phyloP scores from a whole-genome alignment of 1,139 yeast genomes.

The Yamadazyma songkhlaensis region DNA sequence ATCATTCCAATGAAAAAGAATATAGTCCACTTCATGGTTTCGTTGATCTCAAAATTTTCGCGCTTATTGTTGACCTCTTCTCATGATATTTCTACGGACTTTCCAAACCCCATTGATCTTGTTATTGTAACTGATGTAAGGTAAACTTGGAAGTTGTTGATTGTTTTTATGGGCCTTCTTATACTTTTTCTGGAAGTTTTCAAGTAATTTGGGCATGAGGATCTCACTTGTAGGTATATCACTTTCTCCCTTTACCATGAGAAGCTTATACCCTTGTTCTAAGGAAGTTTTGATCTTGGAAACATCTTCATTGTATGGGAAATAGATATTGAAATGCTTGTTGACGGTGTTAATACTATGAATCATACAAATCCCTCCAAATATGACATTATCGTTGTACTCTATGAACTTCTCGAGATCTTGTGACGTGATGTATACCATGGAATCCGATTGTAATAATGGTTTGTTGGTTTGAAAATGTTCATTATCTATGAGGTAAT shows the following conservation, averaged over 20 bases:
- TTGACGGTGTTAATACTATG: slow-evolving; percentile 57
- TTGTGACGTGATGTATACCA: slow-evolving; percentile 20
- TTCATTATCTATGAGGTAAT: slow-evolving; percentile 32
- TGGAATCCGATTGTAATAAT: slow-evolving; percentile 9
- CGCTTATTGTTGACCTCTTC: slow-evolving; percentile 32
- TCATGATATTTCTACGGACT: slow-evolving; percentile 59
- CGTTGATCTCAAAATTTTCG: neutral
- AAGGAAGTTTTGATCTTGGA: slow-evolving; percentile 11
- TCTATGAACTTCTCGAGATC: slow-evolving; percentile 16
- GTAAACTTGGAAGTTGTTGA: slow-evolving; percentile 24
- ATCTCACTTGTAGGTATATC: slow-evolving; percentile 43
- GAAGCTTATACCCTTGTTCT: slow-evolving; percentile 28
- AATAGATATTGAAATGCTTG: slow-evolving; percentile 51
- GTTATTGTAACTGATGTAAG: slow-evolving; percentile 51
- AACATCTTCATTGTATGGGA: slow-evolving; percentile 37
- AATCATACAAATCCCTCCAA: slow-evolving; percentile 47
- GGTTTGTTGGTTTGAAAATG: slow-evolving; percentile 10
- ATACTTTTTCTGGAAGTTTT: slow-evolving; percentile 11
- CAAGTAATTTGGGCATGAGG: slow-evolving; percentile 22
- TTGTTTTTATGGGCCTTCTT: slow-evolving; percentile 14
- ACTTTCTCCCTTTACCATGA: slow-evolving; percentile 65
- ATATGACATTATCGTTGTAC: slow-evolving; percentile 15
- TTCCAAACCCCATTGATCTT: slow-evolving; percentile 62
- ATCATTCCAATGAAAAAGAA: slow-evolving; percentile 3
- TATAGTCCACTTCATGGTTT: neutral